These are phyloP conservation scores for Spathaspora passalidarum DNA, from an alignment of 805 yeast species.

Conservation along the genomic window DNA sequence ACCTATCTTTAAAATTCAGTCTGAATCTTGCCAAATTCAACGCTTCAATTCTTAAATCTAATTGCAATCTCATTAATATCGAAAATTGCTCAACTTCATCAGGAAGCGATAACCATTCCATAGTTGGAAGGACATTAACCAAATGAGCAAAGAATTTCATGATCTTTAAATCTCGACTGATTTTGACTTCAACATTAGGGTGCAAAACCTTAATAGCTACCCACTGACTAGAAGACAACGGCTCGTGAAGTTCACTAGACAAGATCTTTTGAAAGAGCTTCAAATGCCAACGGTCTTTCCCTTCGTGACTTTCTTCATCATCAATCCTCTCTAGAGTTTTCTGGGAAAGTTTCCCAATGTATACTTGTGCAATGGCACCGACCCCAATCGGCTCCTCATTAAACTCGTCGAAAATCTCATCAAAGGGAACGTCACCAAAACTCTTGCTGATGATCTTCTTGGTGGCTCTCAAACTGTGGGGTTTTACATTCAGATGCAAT, in stretches of 20 bases:
- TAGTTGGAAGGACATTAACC: slow-evolving; percentile 77
- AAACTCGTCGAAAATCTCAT: slow-evolving; percentile 80
- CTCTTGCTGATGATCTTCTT: slow-evolving; percentile 54
- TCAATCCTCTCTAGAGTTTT: slow-evolving; percentile 38
- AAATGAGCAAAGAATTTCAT: slow-evolving; percentile 76
- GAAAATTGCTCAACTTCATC: slow-evolving; percentile 90
- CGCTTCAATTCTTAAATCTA: slow-evolving; percentile 89
- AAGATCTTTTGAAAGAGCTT: slow-evolving; percentile 30
- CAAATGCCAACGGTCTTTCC: slow-evolving; percentile 5
- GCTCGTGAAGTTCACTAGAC: slow-evolving; percentile 31
- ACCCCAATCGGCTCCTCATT: slow-evolving; percentile 79
- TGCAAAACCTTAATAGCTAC: slow-evolving; percentile 94
- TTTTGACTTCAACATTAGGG: slow-evolving; percentile 72
- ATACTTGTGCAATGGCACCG: slow-evolving; percentile 99
- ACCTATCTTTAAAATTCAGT: slow-evolving; percentile 55
- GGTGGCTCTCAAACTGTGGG: slow-evolving; percentile 67
- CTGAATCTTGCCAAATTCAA: slow-evolving; percentile 71
- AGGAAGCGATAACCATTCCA: slow-evolving; percentile 97
- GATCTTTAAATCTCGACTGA: slow-evolving; percentile 77
- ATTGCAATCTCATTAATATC: slow-evolving; percentile 79
- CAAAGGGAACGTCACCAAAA: slow-evolving; percentile 54
- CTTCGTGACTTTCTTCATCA: slow-evolving; percentile 18
- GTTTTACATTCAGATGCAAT: slow-evolving; percentile 78
- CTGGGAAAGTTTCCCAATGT: slow-evolving; percentile 61
- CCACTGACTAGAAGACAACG: slow-evolving; percentile 43